Evolutionary conservation across 495 filamentous ascomycete species (phyloP).

Genomic region (Poronia punctata): DNA sequence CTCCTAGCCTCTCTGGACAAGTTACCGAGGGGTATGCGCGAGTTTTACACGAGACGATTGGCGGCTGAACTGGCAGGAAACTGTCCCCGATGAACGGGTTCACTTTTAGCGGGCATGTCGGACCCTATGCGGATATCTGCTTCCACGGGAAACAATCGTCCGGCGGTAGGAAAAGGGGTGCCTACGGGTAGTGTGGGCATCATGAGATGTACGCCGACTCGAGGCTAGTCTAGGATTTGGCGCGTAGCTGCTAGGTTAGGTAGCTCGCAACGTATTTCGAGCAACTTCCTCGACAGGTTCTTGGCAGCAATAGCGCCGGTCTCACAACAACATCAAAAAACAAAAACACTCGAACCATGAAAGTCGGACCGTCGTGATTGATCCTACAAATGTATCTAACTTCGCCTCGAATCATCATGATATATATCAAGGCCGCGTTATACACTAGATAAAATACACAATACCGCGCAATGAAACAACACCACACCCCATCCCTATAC

Average conservation of each 20-base stretch:
- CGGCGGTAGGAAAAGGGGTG: too few species aligned
- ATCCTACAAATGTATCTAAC: conserved; percentile 14
- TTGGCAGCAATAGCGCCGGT: too few species aligned
- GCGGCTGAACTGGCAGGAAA: conserved; percentile 57
- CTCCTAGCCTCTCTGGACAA: conserved; percentile 61
- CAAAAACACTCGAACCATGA: too few species aligned
- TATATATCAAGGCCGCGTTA: conserved; percentile 19
- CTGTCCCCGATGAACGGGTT: conserved; percentile 34
- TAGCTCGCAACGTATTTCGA: too few species aligned
- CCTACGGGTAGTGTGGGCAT: too few species aligned
- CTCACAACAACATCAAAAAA: not conserved
- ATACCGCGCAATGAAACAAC: conserved; percentile 13
- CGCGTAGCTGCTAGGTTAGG: too few species aligned
- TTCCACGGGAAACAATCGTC: not conserved
- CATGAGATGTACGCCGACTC: too few species aligned
- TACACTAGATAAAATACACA: conserved; percentile 28
- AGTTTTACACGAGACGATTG: conserved; percentile 71
- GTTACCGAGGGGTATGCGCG: conserved; percentile 56
- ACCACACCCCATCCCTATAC: conserved; percentile 8
- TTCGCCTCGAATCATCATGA: conserved; percentile 15
- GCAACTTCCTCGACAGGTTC: too few species aligned
- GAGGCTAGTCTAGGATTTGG: too few species aligned
- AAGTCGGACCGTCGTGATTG: not conserved
- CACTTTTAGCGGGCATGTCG: not conserved
- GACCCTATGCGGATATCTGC: not conserved